These are phyloP conservation scores for Beauveria sp. DNA, from an alignment of 2,329 filamentous ascomycete genomes.

Conservation along the genomic window DNA sequence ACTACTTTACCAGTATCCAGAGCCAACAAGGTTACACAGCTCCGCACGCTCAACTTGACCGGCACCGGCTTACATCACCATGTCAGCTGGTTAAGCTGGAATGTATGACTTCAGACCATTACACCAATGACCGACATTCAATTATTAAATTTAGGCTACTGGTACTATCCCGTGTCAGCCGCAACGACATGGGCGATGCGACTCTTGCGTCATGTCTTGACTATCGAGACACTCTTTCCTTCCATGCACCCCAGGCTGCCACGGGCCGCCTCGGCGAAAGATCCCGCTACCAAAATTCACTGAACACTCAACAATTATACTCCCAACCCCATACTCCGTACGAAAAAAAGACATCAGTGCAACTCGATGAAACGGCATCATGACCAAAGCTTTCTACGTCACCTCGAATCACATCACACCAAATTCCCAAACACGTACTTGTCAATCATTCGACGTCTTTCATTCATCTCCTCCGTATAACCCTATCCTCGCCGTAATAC, in stretches of 20 bases:
- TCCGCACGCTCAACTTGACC: not conserved
- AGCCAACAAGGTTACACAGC: constrained; percentile 8
- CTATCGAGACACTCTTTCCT: not conserved
- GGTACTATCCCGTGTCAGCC: too few relatives aligned
- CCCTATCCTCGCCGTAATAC: not conserved
- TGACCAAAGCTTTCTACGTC: too few relatives aligned
- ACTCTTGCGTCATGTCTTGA: not conserved
- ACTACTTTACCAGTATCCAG: not conserved
- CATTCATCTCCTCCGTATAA: not conserved
- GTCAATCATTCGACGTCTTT: not conserved
- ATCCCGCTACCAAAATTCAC: not conserved
- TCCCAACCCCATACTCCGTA: too few relatives aligned
- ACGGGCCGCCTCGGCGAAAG: not conserved
- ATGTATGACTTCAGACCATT: too few relatives aligned
- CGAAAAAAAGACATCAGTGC: too few relatives aligned
- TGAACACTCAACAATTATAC: not conserved
- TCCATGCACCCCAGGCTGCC: not conserved
- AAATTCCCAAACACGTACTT: too few relatives aligned
- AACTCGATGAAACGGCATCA: too few relatives aligned
- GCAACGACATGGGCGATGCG: too few relatives aligned
- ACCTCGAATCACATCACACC: too few relatives aligned
- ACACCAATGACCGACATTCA: too few relatives aligned
- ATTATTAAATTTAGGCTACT: too few relatives aligned
- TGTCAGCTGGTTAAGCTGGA: too few relatives aligned
- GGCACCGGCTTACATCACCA: not conserved